Percentiles rank a stretch among this genome's conserved stretches.
Conservation (phyloP, 73 alveolate species). For the Uronychia binucleata region DNA sequence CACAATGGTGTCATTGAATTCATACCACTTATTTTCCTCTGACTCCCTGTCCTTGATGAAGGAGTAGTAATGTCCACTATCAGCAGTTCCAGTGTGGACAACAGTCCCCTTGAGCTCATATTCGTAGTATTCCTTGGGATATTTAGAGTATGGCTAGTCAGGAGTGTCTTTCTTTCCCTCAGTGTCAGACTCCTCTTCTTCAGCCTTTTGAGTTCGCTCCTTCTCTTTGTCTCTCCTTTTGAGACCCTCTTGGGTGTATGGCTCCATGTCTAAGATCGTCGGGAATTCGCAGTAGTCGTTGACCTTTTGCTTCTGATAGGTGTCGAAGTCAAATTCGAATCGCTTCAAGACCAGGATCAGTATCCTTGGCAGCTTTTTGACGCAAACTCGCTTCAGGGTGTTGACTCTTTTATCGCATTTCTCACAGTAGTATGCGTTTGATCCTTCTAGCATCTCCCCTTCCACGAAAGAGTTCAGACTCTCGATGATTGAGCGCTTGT, state of each 20-base stretch:
- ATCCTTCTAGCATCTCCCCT: slow-evolving; percentile 98
- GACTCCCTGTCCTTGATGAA: slow-evolving; percentile 86
- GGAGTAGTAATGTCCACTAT: slow-evolving; percentile 98
- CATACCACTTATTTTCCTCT: slow-evolving; percentile 84
- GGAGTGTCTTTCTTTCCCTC: slow-evolving; percentile 23
- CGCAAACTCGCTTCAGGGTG: slow-evolving; percentile 91
- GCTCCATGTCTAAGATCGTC: slow-evolving; percentile 88
- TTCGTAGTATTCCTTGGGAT: slow-evolving; percentile 83
- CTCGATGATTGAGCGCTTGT: slow-evolving; percentile 89
- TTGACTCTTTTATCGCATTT: slow-evolving; percentile 92
- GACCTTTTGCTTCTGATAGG: slow-evolving; percentile 89
- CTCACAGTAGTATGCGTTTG: slow-evolving; percentile 94
- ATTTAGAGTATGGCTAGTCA: slow-evolving; percentile 45
- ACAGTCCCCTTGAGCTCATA: slow-evolving; percentile 91
- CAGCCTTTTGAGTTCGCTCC: slow-evolving; percentile 46
- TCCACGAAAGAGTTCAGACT: slow-evolving; percentile 89
- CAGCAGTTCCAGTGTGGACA: slow-evolving; percentile 97
- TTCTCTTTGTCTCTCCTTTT: slow-evolving; percentile 76
- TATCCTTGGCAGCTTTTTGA: slow-evolving; percentile 90
- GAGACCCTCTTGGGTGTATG: slow-evolving; percentile 95
- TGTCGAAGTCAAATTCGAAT: slow-evolving; percentile 95
- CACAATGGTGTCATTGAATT: slow-evolving; percentile 90
- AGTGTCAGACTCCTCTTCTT: slow-evolving; percentile 45
- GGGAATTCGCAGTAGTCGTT: slow-evolving; percentile 98
- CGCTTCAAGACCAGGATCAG: slow-evolving; percentile 93